Percentiles rank a stretch among this genome's conserved stretches.
Evolutionary conservation across 1,284 basidiomycete genomes (phyloP).

Genomic region (Boletus albobrunnescens): DNA sequence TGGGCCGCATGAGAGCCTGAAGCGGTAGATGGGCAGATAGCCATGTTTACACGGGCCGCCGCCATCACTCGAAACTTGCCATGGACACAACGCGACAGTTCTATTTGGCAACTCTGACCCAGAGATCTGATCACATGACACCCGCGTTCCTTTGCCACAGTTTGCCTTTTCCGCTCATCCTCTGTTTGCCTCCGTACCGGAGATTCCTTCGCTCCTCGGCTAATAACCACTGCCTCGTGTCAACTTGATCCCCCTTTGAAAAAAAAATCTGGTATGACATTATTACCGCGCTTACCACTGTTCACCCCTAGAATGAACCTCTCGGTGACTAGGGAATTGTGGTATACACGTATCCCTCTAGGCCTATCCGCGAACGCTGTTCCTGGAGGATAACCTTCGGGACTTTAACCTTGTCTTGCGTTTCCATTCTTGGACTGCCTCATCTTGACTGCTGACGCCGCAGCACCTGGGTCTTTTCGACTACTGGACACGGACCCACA

Average conservation of each 20-base stretch:
- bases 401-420: conserved; percentile 22
- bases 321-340: neutral
- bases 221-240: conserved; percentile 23
- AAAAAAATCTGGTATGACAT: conserved; percentile 16
- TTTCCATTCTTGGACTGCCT: conserved; percentile 18
- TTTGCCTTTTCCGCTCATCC: neutral
- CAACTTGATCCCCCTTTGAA: conserved; percentile 5
- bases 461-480: neutral
- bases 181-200: conserved; percentile 22
- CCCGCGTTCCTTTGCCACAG: conserved; percentile 3
- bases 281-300: neutral
- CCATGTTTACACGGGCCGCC: conserved; percentile 14
- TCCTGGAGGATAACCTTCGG: conserved; percentile 15
- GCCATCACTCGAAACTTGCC: conserved; percentile 14
- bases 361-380: neutral
- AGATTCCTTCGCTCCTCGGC: conserved; percentile 16
- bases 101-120: conserved; percentile 22
- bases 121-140: conserved; percentile 16
- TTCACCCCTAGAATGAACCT: conserved; percentile 4
- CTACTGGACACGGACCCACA: neutral
- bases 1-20: conserved; percentile 15
- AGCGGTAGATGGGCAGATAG: conserved; percentile 7
- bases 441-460: conserved; percentile 11
- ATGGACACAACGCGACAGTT: conserved; percentile 3
- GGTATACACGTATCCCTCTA: too few relatives aligned